phyloP scores from a whole-genome alignment of 2,329 filamentous ascomycete genomes.

The Epichloe amarillans region DNA sequence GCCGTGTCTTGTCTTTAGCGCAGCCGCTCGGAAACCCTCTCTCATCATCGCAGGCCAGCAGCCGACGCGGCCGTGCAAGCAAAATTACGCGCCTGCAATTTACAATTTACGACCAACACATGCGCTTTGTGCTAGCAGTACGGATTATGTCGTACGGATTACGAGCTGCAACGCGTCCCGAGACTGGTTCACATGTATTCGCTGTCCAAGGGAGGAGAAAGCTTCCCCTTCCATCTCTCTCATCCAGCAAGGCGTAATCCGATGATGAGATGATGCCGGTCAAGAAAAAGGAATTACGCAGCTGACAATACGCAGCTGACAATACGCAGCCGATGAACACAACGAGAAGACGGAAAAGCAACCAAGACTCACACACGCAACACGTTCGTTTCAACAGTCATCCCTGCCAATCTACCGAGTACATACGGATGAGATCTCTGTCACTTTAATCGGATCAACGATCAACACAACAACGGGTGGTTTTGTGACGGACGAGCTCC shows the following conservation, averaged over 20 bases:
- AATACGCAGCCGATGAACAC: not conserved
- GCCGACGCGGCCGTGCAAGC: too few species aligned
- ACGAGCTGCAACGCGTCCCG: not conserved
- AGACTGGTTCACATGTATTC: conserved; percentile 4
- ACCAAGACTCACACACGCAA: not conserved
- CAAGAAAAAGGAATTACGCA: not conserved
- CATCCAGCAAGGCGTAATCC: too few species aligned
- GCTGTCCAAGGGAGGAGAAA: not conserved
- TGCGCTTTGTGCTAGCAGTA: too few species aligned
- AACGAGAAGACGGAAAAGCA: not conserved
- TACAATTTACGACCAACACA: too few species aligned
- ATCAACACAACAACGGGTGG: too few species aligned
- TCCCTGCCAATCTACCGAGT: not conserved
- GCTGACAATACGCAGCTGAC: not conserved
- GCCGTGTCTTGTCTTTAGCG: not conserved
- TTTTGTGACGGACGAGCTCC: too few species aligned
- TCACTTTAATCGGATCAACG: not conserved
- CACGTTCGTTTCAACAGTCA: not conserved
- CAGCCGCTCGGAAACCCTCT: not conserved
- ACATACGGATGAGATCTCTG: not conserved
- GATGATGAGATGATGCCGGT: too few species aligned
- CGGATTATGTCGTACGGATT: too few species aligned
- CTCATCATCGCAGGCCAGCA: not conserved
- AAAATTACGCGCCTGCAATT: too few species aligned
- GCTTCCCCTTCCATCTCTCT: not conserved